Conservation (phyloP, 2,329 filamentous ascomycete genomes). For the Xylariaceae sp. region DNA sequence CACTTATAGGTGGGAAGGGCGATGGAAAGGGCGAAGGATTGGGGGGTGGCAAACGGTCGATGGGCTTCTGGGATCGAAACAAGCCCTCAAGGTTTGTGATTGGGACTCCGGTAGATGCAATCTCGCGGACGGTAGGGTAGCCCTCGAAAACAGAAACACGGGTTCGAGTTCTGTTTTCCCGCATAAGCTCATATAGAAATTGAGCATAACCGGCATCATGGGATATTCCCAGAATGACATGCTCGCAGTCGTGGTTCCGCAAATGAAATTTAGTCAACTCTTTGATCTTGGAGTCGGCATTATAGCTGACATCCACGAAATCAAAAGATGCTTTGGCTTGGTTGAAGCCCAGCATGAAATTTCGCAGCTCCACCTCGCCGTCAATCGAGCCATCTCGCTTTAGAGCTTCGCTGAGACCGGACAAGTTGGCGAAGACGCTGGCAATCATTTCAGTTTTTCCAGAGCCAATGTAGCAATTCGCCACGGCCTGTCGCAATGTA, state of each 20-base stretch:
- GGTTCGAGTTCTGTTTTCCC: conserved; percentile 32
- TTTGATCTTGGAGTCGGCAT: conserved; percentile 54
- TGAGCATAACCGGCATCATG: conserved; percentile 55
- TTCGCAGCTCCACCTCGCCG: conserved; percentile 37
- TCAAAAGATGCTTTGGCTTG: conserved; percentile 53
- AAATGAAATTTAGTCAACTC: conserved; percentile 50
- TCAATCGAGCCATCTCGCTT: conserved; percentile 38
- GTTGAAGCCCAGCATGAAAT: conserved; percentile 54
- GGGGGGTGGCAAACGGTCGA: conserved; percentile 26
- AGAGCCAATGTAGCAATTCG: conserved; percentile 36
- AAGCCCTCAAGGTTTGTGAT: conserved; percentile 40
- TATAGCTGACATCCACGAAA: conserved; percentile 54
- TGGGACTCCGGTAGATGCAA: conserved; percentile 37
- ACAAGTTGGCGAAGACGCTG: conserved; percentile 49
- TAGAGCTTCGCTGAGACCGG: conserved; percentile 42
- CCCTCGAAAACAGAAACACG: conserved; percentile 50
- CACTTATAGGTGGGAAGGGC: conserved; percentile 7
- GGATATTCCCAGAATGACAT: conserved; percentile 53
- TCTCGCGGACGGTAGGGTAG: conserved; percentile 40
- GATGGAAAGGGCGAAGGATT: conserved; percentile 17
- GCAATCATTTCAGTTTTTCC: conserved; percentile 46
- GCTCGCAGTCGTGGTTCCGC: conserved; percentile 53
- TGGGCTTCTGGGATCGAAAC: conserved; percentile 48
- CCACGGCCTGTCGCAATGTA: conserved; percentile 40
- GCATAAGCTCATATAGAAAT: conserved; percentile 48